Evolutionary conservation across 768 basidiomycete species (phyloP).

Genomic region (Hortiboletus campestris): DNA sequence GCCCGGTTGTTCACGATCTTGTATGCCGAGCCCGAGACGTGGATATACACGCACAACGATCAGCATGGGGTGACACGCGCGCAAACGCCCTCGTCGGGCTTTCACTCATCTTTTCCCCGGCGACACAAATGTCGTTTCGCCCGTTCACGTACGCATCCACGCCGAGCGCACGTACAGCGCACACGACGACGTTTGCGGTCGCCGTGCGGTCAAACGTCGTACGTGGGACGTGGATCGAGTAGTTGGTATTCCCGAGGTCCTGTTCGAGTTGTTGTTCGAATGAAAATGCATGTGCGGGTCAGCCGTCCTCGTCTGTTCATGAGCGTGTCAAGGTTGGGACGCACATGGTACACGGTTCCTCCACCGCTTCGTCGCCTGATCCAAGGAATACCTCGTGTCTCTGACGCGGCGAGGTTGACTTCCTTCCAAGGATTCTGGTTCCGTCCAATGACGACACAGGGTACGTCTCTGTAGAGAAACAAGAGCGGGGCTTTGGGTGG

Average conservation of each 20-base stretch:
- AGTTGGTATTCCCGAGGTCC: conserved; percentile 98
- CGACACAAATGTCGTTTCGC: conserved; percentile 88
- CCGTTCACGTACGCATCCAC: conserved; percentile 81
- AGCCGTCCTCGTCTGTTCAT: background rate
- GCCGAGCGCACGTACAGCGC: conserved; percentile 74
- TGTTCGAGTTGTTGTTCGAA: conserved; percentile 30
- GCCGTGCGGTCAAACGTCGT: conserved; percentile 72
- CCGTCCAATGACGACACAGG: conserved; percentile 90
- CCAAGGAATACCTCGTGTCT: conserved; percentile 59
- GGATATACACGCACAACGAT: conserved; percentile 13
- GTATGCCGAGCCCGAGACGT: conserved; percentile 98
- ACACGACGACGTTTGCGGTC: conserved; percentile 74
- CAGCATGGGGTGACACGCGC: background rate
- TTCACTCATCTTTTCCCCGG: conserved; percentile 80
- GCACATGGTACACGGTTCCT: conserved; percentile 93
- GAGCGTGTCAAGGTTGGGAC: conserved; percentile 24
- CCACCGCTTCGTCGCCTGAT: conserved; percentile 88
- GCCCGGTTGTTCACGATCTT: conserved; percentile 89
- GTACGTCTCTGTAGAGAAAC: conserved; percentile 81
- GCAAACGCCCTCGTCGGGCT: background rate
- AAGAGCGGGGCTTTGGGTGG: conserved; percentile 66
- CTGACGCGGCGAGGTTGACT: conserved; percentile 68
- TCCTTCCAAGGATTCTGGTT: conserved; percentile 99
- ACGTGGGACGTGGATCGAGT: conserved; percentile 88
- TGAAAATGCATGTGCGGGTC: background rate